Conservation (phyloP, 148 eudicot species). For the Camellia granthamiana region DNA sequence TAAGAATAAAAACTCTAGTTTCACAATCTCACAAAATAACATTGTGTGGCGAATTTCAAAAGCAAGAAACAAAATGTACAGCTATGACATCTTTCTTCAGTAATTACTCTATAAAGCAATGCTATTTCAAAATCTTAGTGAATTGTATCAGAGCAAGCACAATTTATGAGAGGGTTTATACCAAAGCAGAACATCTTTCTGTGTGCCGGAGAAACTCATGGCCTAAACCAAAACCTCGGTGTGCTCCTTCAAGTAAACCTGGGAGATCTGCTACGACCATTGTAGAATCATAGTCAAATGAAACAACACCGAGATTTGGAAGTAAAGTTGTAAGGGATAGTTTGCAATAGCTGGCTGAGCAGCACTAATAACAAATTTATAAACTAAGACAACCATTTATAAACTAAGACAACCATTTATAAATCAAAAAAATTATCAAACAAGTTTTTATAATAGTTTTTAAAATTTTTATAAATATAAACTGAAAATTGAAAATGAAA, state of each 20-base stretch:
- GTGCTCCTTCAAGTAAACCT: constrained; percentile 95
- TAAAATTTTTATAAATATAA: too few relatives aligned
- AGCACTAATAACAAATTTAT: constrained; percentile 77
- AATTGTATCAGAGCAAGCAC: constrained; percentile 2
- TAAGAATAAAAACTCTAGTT: constrained; percentile 2
- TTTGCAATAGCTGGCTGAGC: constrained; percentile 89
- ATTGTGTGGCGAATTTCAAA: not conserved
- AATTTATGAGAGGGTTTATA: constrained; percentile 22
- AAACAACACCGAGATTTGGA: constrained; percentile 92
- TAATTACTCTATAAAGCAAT: not conserved
- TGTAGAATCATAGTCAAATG: constrained; percentile 70
- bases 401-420: too few relatives aligned
- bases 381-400: too few relatives aligned
- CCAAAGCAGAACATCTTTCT: constrained; percentile 93
- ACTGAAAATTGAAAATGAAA: too few relatives aligned
- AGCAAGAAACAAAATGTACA: constrained; percentile 4
- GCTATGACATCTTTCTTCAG: not conserved
- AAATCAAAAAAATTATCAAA: too few relatives aligned
- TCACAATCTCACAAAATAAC: not conserved
- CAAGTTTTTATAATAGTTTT: too few relatives aligned
- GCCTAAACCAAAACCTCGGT: constrained; percentile 83
- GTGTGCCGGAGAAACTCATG: constrained; percentile 92
- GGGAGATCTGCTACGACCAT: constrained; percentile 92
- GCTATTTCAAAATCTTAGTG: not conserved
- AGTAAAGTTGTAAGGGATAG: constrained; percentile 94